Conservation (phyloP, 2,329 filamentous ascomycete species). For the Nannizzia gypsea region DNA sequence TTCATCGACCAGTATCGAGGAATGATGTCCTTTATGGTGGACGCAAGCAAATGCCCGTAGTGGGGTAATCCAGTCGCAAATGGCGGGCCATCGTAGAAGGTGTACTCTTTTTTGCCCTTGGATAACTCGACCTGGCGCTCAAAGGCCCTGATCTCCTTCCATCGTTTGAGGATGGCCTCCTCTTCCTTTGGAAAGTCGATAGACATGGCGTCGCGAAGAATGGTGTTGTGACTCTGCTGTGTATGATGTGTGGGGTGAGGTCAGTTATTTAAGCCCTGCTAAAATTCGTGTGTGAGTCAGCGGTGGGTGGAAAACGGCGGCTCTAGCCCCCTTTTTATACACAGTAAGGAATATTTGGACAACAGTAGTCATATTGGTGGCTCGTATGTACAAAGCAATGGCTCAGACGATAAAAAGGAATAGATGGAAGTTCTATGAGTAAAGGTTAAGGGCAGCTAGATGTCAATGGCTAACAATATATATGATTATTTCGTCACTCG, state of each 20-base stretch:
- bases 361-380: neutral
- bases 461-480: conserved; percentile 5
- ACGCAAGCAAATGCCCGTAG: conserved; percentile 70
- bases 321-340: neutral
- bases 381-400: neutral
- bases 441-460: neutral
- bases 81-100: conserved; percentile 84
- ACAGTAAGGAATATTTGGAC: too few species aligned
- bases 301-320: neutral
- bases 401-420: neutral
- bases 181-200: conserved; percentile 92
- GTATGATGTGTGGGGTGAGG: neutral
- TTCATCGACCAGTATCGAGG: conserved; percentile 97
- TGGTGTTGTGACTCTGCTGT: neutral
- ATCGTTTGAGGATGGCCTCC: conserved; percentile 69
- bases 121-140: conserved; percentile 78
- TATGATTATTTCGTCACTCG: neutral
- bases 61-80: conserved; percentile 62
- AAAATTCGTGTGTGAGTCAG: neutral
- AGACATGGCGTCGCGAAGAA: conserved; percentile 48
- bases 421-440: neutral
- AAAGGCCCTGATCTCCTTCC: conserved; percentile 89
- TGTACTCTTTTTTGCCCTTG: conserved; percentile 69
- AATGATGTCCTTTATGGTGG: conserved; percentile 95
- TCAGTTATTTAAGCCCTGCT: neutral